Conservation (phyloP, 257 asterid genomes). For the Striga asiatica region DNA sequence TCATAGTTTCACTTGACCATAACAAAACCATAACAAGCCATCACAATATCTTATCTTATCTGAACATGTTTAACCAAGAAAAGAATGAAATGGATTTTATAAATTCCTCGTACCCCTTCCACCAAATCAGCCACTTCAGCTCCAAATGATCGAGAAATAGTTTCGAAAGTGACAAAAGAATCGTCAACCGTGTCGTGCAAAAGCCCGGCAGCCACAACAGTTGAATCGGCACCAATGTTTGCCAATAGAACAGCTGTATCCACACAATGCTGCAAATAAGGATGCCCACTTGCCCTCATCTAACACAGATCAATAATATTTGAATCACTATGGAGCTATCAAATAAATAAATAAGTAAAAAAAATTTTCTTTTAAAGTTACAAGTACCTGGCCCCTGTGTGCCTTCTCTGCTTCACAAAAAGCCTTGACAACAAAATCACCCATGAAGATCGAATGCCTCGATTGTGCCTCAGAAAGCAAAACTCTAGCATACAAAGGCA, state of each 20-base stretch:
- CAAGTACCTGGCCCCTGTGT: slow-evolving; percentile 69
- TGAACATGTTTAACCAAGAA: not conserved
- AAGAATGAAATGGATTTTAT: not conserved
- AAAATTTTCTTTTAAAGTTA: too few relatives aligned
- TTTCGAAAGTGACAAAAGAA: slow-evolving; percentile 51
- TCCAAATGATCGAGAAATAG: slow-evolving; percentile 48
- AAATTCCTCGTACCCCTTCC: slow-evolving; percentile 62
- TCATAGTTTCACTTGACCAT: too few relatives aligned
- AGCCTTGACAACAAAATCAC: slow-evolving; percentile 67
- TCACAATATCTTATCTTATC: too few relatives aligned
- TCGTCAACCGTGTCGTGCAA: slow-evolving; percentile 88
- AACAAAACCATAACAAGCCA: too few relatives aligned
- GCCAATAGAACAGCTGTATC: slow-evolving; percentile 84
- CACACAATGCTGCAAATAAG: slow-evolving; percentile 88
- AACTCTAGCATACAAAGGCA: slow-evolving; percentile 52
- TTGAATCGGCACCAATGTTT: slow-evolving; percentile 65
- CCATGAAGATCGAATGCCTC: slow-evolving; percentile 55
- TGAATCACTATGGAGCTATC: not conserved
- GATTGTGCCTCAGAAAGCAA: slow-evolving; percentile 67
- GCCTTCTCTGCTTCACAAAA: slow-evolving; percentile 76
- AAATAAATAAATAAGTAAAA: not conserved
- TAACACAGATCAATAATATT: slow-evolving; percentile 23
- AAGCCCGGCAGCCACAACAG: slow-evolving; percentile 95
- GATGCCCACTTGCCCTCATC: slow-evolving; percentile 91
- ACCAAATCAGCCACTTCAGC: slow-evolving; percentile 80